Percentiles rank a stretch among this genome's conserved stretches.
Conservation (phyloP, 495 filamentous ascomycete species). For the Aspergillus hancockii region DNA sequence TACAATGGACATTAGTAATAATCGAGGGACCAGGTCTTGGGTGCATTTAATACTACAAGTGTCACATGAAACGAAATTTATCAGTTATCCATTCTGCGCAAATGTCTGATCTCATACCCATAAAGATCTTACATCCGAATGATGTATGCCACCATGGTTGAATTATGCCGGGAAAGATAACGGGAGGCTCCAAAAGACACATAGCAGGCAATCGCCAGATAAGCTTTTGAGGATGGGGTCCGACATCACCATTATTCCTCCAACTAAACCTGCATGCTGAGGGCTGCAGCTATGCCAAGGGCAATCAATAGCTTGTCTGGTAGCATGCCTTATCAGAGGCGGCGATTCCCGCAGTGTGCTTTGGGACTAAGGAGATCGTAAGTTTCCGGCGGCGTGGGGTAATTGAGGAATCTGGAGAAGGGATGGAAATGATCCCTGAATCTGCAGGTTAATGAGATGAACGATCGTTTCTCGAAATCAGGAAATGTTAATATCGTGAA, state of each 20-base stretch:
- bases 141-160: neutral
- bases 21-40: no score
- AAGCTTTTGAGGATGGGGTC: neutral
- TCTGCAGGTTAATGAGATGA: neutral
- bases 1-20: no score
- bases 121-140: neutral
- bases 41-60: no score
- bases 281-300: neutral
- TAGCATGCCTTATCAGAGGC: conserved; percentile 1
- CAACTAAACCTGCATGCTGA: neutral
- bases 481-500: neutral
- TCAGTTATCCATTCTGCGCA: no score
- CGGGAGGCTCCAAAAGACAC: neutral
- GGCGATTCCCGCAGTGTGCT: conserved; percentile 8
- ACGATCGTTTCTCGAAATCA: neutral
- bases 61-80: no score
- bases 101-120: no score
- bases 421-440: neutral
- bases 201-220: neutral
- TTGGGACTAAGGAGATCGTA: conserved; percentile 7
- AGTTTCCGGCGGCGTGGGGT: conserved; percentile 13
- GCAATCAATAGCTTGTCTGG: neutral
- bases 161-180: neutral
- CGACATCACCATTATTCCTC: neutral
- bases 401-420: conserved; percentile 9